phyloP scores from a whole-genome alignment of 495 filamentous ascomycete species.

The Viridothelium virens region DNA sequence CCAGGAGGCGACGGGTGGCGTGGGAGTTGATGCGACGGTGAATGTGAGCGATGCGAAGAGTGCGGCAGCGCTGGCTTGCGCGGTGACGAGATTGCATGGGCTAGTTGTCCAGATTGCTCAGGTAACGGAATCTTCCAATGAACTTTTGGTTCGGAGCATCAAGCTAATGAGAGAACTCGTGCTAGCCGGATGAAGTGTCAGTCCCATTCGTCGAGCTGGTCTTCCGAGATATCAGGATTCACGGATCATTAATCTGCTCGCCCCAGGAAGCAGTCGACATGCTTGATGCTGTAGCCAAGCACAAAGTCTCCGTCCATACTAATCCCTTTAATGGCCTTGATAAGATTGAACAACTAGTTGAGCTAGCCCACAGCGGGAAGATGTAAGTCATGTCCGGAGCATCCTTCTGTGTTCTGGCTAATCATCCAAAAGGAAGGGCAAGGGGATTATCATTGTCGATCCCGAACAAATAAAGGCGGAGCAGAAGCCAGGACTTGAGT shows the following conservation, averaged over 20 bases:
- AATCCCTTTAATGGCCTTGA: conserved; percentile 47
- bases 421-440: conserved; percentile 33
- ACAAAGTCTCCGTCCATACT: conserved; percentile 44
- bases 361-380: conserved; percentile 44
- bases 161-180: neutral
- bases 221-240: conserved; percentile 48
- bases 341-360: conserved; percentile 43
- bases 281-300: conserved; percentile 45
- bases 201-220: conserved; percentile 49
- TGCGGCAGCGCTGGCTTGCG: conserved; percentile 44
- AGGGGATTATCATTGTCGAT: conserved; percentile 48
- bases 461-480: conserved; percentile 26
- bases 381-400: conserved; percentile 21
- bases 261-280: conserved; percentile 43
- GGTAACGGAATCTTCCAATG: conserved; percentile 23
- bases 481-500: conserved; percentile 21
- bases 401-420: neutral
- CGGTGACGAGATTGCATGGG: conserved; percentile 49
- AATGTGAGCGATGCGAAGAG: conserved; percentile 39
- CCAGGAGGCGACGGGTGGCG: conserved; percentile 40
- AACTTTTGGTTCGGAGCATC: neutral
- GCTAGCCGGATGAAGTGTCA: conserved; percentile 37
- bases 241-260: conserved; percentile 43
- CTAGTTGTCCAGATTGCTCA: conserved; percentile 50
- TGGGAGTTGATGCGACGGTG: conserved; percentile 42